Base-by-base conservation (phyloP, 2,329 filamentous ascomycete genomes). In the Orbilia blumenaviensis region DNA sequence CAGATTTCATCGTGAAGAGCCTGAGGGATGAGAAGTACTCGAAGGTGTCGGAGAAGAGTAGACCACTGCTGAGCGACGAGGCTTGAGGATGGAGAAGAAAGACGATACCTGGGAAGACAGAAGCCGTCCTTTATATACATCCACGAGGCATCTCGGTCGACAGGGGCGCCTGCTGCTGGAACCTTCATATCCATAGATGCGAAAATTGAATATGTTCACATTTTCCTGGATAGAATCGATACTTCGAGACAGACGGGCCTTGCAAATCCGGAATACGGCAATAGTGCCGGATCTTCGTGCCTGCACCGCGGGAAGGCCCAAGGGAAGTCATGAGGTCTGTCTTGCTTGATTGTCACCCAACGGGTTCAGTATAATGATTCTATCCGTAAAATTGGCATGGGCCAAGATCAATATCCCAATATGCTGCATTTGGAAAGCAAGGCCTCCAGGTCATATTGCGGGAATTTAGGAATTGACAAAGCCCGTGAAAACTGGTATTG, bases 1-100 rank as follows among this genome's bases (percentile, higher is more conserved):
- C 50, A 69, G 72, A 69, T 66, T 76, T 76, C 72, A 76, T 76
- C 46, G 64, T 64, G 52, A 44, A 48, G 63, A 69, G 50, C 64
- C 62, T 23, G 41, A 46, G 41, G 23, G 63, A 52, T 58, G 29
- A 72, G 54, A 71, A 41, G 18, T 29, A 52, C 62, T 42, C 23
- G 50, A 67, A 27, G 25, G 12, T 64, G 58, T 66, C 64, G 54
- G 63, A 74, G 54, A 56, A 21, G 18, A 52, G 41, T 76, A 46
- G 36, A 62, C 52, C 67, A 64, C 67, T 60, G 60, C 18, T 72
- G 58, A 66, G 60, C 60, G 29, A 63, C n/a, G 64, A 64, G 34
- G 64, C 72, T 69, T 68, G 72, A 58, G 50, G 72, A 76, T 76
- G 29, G 29, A 44, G 58, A 61, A 66, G 58, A 50, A 66, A 76